These are phyloP conservation scores for Populus hybrid DNA, from an alignment of 441 rosid genomes.

Conservation along the genomic window DNA sequence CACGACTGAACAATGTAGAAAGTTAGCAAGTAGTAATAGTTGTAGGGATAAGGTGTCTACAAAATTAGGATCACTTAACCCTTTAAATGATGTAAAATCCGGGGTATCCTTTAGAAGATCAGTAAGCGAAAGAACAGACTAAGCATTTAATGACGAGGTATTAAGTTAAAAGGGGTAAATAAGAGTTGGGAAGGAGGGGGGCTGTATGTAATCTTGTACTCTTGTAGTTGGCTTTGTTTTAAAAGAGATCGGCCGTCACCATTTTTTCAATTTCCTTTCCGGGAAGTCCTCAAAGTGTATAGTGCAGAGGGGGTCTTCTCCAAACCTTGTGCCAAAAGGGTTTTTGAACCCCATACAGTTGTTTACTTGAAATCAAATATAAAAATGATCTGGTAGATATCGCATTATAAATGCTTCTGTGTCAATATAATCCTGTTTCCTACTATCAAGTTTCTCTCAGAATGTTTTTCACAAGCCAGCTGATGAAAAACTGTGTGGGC, in stretches of 20 bases:
- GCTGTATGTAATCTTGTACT: conserved; percentile 28
- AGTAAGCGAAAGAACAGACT: conserved; percentile 33
- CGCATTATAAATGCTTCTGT: neutral
- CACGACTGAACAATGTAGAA: conserved; percentile 43
- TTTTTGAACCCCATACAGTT: neutral
- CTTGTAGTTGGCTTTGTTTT: conserved; percentile 28
- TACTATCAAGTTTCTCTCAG: neutral
- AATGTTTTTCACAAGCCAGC: neutral
- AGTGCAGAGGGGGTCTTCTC: neutral
- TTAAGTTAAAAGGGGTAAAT: conserved; percentile 26
- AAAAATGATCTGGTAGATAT: neutral
- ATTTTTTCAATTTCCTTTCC: conserved; percentile 25
- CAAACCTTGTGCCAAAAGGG: conserved; percentile 2
- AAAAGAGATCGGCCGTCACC: conserved; percentile 27
- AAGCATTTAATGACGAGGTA: conserved; percentile 16
- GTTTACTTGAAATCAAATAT: neutral
- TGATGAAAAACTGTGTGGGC: neutral
- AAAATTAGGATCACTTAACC: conserved; percentile 35
- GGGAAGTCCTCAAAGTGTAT: neutral
- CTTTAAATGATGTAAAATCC: conserved; percentile 40
- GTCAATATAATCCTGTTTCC: neutral
- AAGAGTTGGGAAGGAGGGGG: conserved; percentile 21
- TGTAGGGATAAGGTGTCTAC: conserved; percentile 31
- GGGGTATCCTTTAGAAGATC: conserved; percentile 45
- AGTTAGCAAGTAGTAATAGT: conserved; percentile 32